Percentiles rank a stretch among this genome's conserved stretches.
Evolutionary conservation across 2,329 filamentous ascomycete species (phyloP).

Genomic region (Fusarium virguliforme): DNA sequence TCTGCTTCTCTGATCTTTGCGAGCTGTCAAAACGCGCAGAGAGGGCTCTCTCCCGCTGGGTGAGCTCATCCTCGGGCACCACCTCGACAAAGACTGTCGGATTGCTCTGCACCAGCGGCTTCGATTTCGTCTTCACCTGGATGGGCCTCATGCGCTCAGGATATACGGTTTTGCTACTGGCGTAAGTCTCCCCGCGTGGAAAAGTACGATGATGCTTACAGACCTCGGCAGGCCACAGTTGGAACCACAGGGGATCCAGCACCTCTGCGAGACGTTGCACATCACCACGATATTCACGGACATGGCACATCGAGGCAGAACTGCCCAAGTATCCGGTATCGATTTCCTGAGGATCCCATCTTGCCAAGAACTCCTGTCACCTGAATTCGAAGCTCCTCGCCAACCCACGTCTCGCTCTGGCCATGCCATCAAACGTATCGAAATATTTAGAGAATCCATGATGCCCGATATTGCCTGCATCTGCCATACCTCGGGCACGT

Average conservation of each 20-base stretch:
- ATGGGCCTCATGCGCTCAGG: constrained; percentile 72
- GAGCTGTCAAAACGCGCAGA: constrained; percentile 57
- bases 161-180: constrained; percentile 70
- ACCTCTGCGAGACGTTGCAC: constrained; percentile 66
- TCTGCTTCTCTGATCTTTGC: constrained; percentile 53
- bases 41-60: constrained; percentile 22
- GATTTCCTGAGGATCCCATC: constrained; percentile 30
- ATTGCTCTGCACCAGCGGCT: constrained; percentile 70
- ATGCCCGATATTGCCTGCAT: constrained; percentile 68
- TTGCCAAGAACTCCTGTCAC: constrained; percentile 5
- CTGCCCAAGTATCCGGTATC: constrained; percentile 3
- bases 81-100: constrained; percentile 51
- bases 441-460: not conserved
- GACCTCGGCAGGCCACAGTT: constrained; percentile 61
- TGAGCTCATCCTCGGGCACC: not conserved
- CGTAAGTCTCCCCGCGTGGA: constrained; percentile 55
- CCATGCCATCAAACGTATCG: not conserved
- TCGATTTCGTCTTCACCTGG: constrained; percentile 73
- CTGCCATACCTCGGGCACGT: constrained; percentile 77
- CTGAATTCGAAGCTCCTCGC: not conserved
- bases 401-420: too few species aligned
- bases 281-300: constrained; percentile 65
- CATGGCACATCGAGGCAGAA: constrained; percentile 35
- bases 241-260: constrained; percentile 62
- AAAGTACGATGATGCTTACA: constrained; percentile 15